A percentile compares a stretch with the other conserved stretches of the same genome.
These are phyloP conservation scores for Phialophora macrospora DNA, from an alignment of 2,329 filamentous ascomycete genomes.

Conservation along the genomic window DNA sequence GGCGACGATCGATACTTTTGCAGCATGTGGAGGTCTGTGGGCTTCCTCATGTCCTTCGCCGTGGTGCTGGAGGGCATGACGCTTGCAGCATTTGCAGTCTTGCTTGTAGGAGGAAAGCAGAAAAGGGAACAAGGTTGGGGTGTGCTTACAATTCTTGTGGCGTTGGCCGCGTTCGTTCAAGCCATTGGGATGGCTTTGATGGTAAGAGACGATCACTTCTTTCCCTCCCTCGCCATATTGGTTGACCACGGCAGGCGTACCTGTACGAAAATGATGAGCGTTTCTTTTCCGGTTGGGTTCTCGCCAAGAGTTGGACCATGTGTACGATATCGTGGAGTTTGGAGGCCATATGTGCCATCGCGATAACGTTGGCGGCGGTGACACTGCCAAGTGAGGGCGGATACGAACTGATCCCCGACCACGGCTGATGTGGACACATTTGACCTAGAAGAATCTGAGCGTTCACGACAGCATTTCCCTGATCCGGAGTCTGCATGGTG, in stretches of 20 bases:
- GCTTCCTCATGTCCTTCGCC: slow-evolving; percentile 84
- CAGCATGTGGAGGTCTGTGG: slow-evolving; percentile 85
- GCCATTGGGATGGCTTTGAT: slow-evolving; percentile 80
- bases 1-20: slow-evolving; percentile 77
- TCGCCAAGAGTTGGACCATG: slow-evolving; percentile 80
- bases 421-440: slow-evolving; percentile 22
- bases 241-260: slow-evolving; percentile 65
- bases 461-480: not conserved
- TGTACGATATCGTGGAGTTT: slow-evolving; percentile 66
- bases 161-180: slow-evolving; percentile 70
- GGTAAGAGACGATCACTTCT: slow-evolving; percentile 58
- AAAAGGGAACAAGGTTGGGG: slow-evolving; percentile 84
- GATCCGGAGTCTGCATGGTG: not conserved
- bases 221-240: not conserved
- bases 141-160: slow-evolving; percentile 69
- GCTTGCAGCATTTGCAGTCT: slow-evolving; percentile 77
- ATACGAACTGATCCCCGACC: slow-evolving; percentile 74
- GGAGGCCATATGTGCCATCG: slow-evolving; percentile 58
- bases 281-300: slow-evolving; percentile 79
- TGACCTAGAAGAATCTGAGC: not conserved
- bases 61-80: slow-evolving; percentile 81
- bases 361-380: slow-evolving; percentile 69
- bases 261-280: slow-evolving; percentile 81
- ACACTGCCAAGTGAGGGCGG: slow-evolving; percentile 79
- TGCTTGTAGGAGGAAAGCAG: slow-evolving; percentile 77